A percentile compares a stretch with the other conserved stretches of the same genome.
These are phyloP conservation scores for Patellifolia procumbens DNA, from an alignment of 179 eudicot species.

Conservation along the genomic window DNA sequence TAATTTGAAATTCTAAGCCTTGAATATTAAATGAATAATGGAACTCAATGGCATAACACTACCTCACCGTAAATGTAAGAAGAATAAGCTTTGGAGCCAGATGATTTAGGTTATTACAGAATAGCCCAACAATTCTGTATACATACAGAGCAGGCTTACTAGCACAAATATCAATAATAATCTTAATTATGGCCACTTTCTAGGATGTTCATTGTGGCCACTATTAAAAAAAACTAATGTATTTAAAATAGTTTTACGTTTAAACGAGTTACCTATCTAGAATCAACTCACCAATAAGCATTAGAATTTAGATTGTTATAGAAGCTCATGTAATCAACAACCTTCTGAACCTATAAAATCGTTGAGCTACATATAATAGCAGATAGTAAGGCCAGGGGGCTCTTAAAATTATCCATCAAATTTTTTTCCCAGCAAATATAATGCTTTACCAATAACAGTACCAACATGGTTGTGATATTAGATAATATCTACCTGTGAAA, in stretches of 20 bases:
- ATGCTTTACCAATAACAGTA: background rate
- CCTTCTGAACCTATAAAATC: background rate
- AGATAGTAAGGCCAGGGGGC: background rate
- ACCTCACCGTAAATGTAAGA: background rate
- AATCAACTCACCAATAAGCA: background rate
- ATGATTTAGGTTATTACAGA: background rate
- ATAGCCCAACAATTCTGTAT: background rate
- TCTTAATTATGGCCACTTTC: background rate
- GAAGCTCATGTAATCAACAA: background rate
- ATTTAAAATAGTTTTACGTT: too few species aligned
- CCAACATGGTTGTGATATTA: background rate
- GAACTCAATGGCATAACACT: background rate
- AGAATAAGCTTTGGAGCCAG: too few species aligned
- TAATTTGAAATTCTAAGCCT: slow-evolving; percentile 9
- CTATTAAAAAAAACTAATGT: too few species aligned
- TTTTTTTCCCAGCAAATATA: background rate
- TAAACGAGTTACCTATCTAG: too few species aligned
- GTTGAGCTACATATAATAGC: background rate
- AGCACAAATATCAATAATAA: background rate
- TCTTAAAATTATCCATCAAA: background rate
- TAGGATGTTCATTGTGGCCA: background rate
- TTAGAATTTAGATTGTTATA: background rate
- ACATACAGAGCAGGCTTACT: background rate
- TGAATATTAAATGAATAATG: background rate
- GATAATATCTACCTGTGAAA: slow-evolving; percentile 57